Conservation (phyloP, 306 rosid species). For the Quercus engelmannii region DNA sequence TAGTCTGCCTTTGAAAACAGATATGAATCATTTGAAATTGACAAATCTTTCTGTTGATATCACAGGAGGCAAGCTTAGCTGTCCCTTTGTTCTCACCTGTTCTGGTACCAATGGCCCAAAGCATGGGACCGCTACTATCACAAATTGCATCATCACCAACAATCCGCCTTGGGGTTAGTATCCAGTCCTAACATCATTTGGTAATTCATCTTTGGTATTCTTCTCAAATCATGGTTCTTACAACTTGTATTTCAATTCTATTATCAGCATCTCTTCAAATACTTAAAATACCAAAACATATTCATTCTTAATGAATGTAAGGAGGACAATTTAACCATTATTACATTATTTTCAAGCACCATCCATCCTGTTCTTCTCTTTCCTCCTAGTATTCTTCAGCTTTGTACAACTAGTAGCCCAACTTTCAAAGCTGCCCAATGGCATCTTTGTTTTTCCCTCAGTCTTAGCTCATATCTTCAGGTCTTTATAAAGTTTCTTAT, state of each 20-base stretch:
- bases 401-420: background rate
- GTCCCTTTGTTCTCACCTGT: constrained; percentile 95
- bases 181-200: constrained; percentile 16
- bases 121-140: constrained; percentile 86
- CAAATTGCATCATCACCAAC: constrained; percentile 92
- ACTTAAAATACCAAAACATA: background rate
- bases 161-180: constrained; percentile 84
- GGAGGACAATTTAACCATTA: background rate
- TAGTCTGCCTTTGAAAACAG: background rate
- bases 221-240: background rate
- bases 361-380: background rate
- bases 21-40: constrained; percentile 3
- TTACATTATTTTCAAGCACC: background rate
- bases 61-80: constrained; percentile 91
- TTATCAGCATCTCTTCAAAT: background rate
- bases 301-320: background rate
- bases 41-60: constrained; percentile 13
- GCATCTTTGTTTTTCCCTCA: background rate
- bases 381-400: background rate
- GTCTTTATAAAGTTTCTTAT: background rate
- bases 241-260: background rate
- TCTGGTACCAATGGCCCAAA: constrained; percentile 89
- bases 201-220: background rate
- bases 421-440: background rate
- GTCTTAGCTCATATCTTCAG: background rate